Percentiles rank a stretch among this genome's conserved stretches.
phyloP scores from a whole-genome alignment of 2,329 filamentous ascomycete genomes.

The Claviceps arundinis region DNA sequence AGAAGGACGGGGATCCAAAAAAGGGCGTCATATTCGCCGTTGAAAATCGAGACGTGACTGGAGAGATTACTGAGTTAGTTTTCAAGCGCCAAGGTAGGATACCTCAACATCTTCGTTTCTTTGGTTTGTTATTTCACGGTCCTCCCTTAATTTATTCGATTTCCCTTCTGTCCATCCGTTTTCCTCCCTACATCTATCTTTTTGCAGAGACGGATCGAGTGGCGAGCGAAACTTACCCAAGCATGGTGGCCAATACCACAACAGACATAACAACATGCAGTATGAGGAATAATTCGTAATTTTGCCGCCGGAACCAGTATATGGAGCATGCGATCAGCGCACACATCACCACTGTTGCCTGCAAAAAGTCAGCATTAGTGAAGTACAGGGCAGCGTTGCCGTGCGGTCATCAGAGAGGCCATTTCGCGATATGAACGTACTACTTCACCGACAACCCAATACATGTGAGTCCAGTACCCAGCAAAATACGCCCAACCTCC shows the following conservation, averaged over 20 bases:
- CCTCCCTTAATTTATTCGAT: neutral
- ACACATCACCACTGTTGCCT: slow-evolving; percentile 33
- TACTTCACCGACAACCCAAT: slow-evolving; percentile 36
- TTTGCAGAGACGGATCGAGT: neutral
- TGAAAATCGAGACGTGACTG: slow-evolving; percentile 38
- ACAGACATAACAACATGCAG: slow-evolving; percentile 39
- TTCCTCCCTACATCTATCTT: neutral
- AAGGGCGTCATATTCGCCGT: slow-evolving; percentile 32
- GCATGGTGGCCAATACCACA: slow-evolving; percentile 35
- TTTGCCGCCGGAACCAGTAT: slow-evolving; percentile 35
- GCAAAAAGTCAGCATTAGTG: neutral
- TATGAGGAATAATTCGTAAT: slow-evolving; percentile 39
- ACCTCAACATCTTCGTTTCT: neutral
- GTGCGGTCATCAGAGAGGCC: neutral
- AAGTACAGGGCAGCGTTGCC: too few species aligned
- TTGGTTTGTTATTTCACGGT: neutral
- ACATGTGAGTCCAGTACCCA: slow-evolving; percentile 27
- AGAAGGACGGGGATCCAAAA: slow-evolving; percentile 35
- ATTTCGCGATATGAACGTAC: slow-evolving; percentile 13
- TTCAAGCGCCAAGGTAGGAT: too few species aligned
- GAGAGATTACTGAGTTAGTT: neutral
- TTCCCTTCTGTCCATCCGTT: neutral
- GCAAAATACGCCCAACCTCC: slow-evolving; percentile 24
- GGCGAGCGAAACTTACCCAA: slow-evolving; percentile 26
- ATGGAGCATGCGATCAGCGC: slow-evolving; percentile 32